Evolutionary conservation across 495 filamentous ascomycete genomes (phyloP), one percentile per base, ranked within the genome.

Genomic region (Friedmanniomyces simplex): DNA sequence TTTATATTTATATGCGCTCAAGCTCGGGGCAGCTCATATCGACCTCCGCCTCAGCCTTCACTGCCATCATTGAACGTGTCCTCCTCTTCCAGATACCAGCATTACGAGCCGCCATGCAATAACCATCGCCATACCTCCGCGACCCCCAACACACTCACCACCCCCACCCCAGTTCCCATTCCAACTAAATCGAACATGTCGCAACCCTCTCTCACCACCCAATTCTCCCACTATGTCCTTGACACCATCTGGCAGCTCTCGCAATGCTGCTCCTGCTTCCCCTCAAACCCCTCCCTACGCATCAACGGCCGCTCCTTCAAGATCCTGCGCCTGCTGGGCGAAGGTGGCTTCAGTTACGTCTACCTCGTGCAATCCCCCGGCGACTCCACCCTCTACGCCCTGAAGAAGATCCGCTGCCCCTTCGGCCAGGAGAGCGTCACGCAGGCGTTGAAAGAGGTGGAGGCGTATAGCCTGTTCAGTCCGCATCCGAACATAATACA

Each of bases 341-440:
- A 96, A 56, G 43, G 55, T 26, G 57, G 93, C 58, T 98, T 97
- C 77, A 93, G 87, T 62, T 97, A 97, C 69, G 93, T 98, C 58
- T 98, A 98, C 73, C 87, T 98, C 53, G 93, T 98, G 30, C 87
- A 96, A 79, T 89, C 94, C 67, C 91, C 85, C 43, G 74, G 78
- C 30, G 85, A 79, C 50, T 84, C 86, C 22, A 80, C 88, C 58
- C 79, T 96, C 41, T 95, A 91, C 73, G 93, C 93, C 7, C 81
- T 98, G 32, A 98, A 98, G 73, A 97, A 97, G 75, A 98, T 98
- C 68, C 83, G 91, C 63, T 98, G 89, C 74, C 93, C 93, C 14
- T 96, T 98, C 68, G 93, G 93, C 61, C 85, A 91, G 70, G 93
- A 98, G 75, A 95, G 89, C 36, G 93, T 98, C 60, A 80, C 87